These are phyloP conservation scores for Cephaloascus albidus DNA, from an alignment of 805 yeast species.

Conservation along the genomic window DNA sequence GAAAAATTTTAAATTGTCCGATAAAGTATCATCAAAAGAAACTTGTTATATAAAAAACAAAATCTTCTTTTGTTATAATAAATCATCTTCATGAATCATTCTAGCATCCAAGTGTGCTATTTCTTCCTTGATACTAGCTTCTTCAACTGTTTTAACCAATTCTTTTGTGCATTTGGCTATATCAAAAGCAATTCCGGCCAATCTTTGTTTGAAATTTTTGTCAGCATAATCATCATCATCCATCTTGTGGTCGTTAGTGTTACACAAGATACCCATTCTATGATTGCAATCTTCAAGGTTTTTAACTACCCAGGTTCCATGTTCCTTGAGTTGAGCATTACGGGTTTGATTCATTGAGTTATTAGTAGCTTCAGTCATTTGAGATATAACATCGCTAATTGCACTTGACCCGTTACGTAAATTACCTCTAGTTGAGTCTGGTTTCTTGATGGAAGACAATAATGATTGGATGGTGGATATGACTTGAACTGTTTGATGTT, in stretches of 20 bases:
- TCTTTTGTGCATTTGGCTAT: constrained; percentile 95
- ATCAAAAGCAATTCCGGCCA: constrained; percentile 94
- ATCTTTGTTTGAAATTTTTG: constrained; percentile 81
- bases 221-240: constrained; percentile 66
- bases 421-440: constrained; percentile 67
- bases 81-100: constrained; percentile 12
- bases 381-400: constrained; percentile 70
- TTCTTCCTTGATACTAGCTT: constrained; percentile 81
- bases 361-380: constrained; percentile 86
- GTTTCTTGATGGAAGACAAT: constrained; percentile 65
- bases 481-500: constrained; percentile 89
- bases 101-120: constrained; percentile 73
- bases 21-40: too few relatives aligned
- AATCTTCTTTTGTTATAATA: neutral
- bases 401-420: constrained; percentile 64
- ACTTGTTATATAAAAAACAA: too few relatives aligned
- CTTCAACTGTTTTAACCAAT: constrained; percentile 91
- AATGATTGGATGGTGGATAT: constrained; percentile 83
- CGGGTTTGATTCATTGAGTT: constrained; percentile 84
- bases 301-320: constrained; percentile 85
- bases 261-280: constrained; percentile 70
- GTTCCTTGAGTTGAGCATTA: constrained; percentile 76
- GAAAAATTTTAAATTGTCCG: too few relatives aligned
- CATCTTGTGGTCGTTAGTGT: constrained; percentile 23
- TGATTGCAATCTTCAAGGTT: constrained; percentile 77